These are phyloP conservation scores for Gentiana dahurica DNA, from an alignment of 257 asterid species.

Conservation along the genomic window DNA sequence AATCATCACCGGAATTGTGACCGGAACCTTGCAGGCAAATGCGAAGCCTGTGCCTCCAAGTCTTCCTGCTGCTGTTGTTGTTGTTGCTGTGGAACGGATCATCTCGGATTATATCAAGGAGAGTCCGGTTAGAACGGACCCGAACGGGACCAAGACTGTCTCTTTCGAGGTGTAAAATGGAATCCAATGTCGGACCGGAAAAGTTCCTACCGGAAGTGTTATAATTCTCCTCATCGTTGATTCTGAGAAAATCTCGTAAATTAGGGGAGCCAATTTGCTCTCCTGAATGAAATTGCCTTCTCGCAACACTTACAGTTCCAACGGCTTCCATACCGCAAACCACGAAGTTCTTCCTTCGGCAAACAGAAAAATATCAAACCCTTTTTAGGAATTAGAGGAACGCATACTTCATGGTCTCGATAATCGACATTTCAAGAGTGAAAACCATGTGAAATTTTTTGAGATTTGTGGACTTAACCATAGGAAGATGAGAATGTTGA, in stretches of 20 bases:
- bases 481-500: no score
- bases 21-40: constrained; percentile 30
- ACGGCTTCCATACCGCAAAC: neutral
- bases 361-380: no score
- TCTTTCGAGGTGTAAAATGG: constrained; percentile 13
- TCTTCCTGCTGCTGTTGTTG: constrained; percentile 38
- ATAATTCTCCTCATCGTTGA: neutral
- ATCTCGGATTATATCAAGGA: constrained; percentile 54
- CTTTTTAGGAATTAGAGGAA: no score
- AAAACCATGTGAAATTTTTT: no score
- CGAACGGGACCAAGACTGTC: constrained; percentile 7
- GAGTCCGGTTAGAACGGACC: constrained; percentile 35
- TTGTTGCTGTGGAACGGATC: constrained; percentile 28
- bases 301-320: neutral
- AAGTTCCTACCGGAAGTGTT: no score
- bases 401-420: no score
- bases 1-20: constrained; percentile 44
- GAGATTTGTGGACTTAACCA: no score
- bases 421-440: no score
- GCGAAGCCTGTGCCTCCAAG: constrained; percentile 42
- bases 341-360: no score
- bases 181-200: constrained; percentile 13
- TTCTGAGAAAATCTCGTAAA: constrained; percentile 2
- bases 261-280: constrained; percentile 4
- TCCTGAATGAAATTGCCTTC: constrained; percentile 3